A percentile compares a stretch with the other conserved stretches of the same genome.
Conservation (phyloP, 2,329 filamentous ascomycete genomes). For the Xylaria sp. region DNA sequence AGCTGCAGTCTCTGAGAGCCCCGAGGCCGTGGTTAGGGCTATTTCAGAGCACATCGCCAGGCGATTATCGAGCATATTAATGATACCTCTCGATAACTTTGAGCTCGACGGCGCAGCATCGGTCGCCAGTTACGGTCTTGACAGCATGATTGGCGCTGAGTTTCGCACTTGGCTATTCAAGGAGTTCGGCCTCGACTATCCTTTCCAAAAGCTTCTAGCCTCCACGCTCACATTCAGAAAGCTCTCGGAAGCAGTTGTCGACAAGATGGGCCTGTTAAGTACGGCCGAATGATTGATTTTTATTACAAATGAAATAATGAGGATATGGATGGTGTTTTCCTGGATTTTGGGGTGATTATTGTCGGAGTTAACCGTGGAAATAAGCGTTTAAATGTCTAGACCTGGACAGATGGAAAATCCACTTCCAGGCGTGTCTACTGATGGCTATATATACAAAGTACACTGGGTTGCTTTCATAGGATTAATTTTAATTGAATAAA, state of each 20-base stretch:
- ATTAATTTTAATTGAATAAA: background rate
- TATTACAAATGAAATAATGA: background rate
- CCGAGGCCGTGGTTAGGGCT: slow-evolving; percentile 18
- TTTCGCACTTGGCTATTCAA: slow-evolving; percentile 51
- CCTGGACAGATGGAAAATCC: background rate
- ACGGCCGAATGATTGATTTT: background rate
- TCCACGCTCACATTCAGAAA: slow-evolving; percentile 43
- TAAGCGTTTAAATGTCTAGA: background rate
- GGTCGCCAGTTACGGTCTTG: slow-evolving; percentile 50
- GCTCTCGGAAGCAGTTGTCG: slow-evolving; percentile 26
- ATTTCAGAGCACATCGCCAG: slow-evolving; percentile 37
- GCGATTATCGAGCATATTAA: slow-evolving; percentile 41
- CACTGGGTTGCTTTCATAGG: background rate
- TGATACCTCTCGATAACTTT: slow-evolving; percentile 39
- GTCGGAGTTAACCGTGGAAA: background rate
- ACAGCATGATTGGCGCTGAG: slow-evolving; percentile 53
- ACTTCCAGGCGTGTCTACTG: background rate
- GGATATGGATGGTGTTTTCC: background rate
- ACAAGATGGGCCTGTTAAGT: slow-evolving; percentile 10
- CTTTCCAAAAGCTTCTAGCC: slow-evolving; percentile 52
- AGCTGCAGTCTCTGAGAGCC: slow-evolving; percentile 29
- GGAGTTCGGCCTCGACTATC: slow-evolving; percentile 51
- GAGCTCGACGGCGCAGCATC: slow-evolving; percentile 37
- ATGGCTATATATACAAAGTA: background rate
- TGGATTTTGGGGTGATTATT: background rate